Evolutionary conservation across 257 asterid genomes (phyloP), one percentile per base, ranked within the genome.

Genomic region (Gentiana macrophylla): DNA sequence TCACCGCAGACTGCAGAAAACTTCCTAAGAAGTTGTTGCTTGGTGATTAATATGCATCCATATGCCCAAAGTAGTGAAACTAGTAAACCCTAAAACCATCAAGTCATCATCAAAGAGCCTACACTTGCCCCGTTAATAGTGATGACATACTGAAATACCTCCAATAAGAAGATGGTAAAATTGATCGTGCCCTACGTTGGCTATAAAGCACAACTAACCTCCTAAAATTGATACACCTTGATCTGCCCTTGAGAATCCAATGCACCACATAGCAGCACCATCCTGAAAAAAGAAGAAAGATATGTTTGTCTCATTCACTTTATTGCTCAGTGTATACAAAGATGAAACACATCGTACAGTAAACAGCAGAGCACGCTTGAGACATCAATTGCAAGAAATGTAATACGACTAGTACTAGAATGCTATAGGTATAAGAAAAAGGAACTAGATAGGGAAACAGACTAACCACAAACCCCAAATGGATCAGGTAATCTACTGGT

Each of bases 221-320:
- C 98, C 98, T 68, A 90, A 73, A 75, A 90, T 90, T 13, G 94
- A 82, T 53, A 77, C 68, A 57, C 84, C 89, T 35, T 74, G 81
- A 50, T 60, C 74, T 64, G 72, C 79, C 73, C 78, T 86, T n/a
- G 77, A 49, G 74, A 90, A 84, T 58, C 98, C 98, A 50, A 86
- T 69, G 75, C 98, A 90, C 98, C 98, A 90, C 82, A 67, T 61
- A 50, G 86, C 72, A 74, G 78, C 71, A 57, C 94, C 91, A 45
- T 84, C 94, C 98, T 90, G 84, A 33, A 55, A 70, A 55, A 64
- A 57, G 33, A 46, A 8, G 50, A 55, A 70, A 56, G 60, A 57
- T 33, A 46, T 5, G 54, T 37, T 24, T 46, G 5, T 3, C 49
- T 7, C 46, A 53, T 5, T 46, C 15, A 53, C 44, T 41, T 56